Evolutionary conservation across 768 basidiomycete species (phyloP).

Genomic region (Lentinula sp.): DNA sequence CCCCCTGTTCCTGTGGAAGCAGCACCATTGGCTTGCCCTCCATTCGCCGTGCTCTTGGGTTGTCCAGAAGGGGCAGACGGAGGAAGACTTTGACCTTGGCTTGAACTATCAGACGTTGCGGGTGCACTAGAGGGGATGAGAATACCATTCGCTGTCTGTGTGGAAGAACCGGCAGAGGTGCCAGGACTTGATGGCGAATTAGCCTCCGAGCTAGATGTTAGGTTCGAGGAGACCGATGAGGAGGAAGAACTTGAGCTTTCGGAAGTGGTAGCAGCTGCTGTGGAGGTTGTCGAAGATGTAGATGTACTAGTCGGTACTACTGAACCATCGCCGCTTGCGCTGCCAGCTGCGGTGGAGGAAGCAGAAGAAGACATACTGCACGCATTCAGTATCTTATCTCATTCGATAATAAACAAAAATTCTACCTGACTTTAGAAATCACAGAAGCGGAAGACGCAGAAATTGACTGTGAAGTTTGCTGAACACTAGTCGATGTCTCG

Average conservation of each 20-base stretch:
- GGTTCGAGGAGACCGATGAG: background rate
- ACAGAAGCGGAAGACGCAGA: background rate
- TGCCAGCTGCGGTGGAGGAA: background rate
- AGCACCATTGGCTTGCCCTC: background rate
- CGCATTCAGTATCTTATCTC: background rate
- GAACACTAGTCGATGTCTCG: background rate
- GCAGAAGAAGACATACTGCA: background rate
- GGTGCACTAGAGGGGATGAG: background rate
- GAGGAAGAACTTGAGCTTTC: background rate
- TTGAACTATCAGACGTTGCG: background rate
- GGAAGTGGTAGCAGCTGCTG: background rate
- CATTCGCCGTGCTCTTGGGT: background rate
- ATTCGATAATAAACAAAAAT: background rate
- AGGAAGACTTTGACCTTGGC: background rate
- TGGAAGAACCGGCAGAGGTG: background rate
- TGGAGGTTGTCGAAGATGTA: background rate
- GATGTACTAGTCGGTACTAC: background rate
- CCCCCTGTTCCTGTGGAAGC: background rate
- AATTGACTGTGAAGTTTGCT: background rate
- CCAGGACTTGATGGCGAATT: background rate
- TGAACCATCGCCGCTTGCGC: background rate
- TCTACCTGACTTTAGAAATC: background rate
- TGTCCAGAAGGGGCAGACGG: background rate
- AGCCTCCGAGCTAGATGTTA: background rate
- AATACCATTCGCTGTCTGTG: constrained; percentile 1